These are phyloP conservation scores for Cryphonectria naterciae DNA, from an alignment of 2,329 filamentous ascomycete genomes.

Conservation along the genomic window DNA sequence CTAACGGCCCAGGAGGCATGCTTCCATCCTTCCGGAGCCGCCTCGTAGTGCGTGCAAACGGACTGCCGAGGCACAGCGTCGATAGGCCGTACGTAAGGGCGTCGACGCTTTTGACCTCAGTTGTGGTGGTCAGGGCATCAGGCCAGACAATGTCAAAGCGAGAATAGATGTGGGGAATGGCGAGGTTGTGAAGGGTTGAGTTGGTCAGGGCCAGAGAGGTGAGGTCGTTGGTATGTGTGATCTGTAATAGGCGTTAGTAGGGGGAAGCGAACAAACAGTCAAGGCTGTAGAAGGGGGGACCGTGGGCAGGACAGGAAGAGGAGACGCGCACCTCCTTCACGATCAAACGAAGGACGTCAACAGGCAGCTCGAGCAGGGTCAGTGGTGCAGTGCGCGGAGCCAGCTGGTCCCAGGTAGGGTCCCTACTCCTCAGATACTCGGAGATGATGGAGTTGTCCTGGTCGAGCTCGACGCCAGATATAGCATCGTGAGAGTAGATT, in stretches of 20 bases:
- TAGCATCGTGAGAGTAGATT: conserved; percentile 24
- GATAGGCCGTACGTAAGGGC: conserved; percentile 82
- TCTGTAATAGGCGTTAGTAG: conserved; percentile 47
- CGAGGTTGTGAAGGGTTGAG: conserved; percentile 74
- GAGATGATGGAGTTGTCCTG: conserved; percentile 30
- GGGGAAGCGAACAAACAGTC: neutral
- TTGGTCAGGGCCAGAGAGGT: conserved; percentile 78
- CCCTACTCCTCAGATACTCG: conserved; percentile 59
- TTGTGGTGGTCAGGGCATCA: conserved; percentile 65
- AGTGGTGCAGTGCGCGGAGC: conserved; percentile 61
- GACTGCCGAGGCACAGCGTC: conserved; percentile 72
- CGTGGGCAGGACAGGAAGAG: conserved; percentile 12
- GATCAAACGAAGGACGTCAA: conserved; percentile 78
- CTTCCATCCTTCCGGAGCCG: conserved; percentile 38
- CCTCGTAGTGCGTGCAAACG: conserved; percentile 46
- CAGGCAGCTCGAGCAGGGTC: conserved; percentile 72
- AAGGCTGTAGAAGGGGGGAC: neutral
- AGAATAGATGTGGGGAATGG: conserved; percentile 80
- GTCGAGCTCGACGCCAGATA: conserved; percentile 17
- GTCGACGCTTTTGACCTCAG: conserved; percentile 75
- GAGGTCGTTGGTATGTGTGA: conserved; percentile 81
- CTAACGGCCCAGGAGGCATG: conserved; percentile 31
- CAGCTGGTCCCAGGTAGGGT: conserved; percentile 70
- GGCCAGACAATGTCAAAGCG: conserved; percentile 90
- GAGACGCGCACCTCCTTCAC: conserved; percentile 68